phyloP scores from a whole-genome alignment of 371 early-diverging fungal genomes.

The Mucor irregularis region DNA sequence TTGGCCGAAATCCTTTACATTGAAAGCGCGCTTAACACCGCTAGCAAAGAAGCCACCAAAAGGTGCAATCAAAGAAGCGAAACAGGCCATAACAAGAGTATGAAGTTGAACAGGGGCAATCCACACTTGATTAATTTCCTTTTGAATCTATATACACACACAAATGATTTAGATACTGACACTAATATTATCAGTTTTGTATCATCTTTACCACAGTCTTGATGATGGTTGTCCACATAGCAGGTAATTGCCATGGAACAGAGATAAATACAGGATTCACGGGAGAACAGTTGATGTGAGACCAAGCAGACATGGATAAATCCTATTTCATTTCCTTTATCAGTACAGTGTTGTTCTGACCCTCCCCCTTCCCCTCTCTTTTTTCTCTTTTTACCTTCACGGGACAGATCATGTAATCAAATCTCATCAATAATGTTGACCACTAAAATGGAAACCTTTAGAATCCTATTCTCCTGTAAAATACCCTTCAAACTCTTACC shows the following conservation, averaged over 20 bases:
- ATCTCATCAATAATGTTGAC: slow-evolving; percentile 55
- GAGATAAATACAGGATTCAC: slow-evolving; percentile 49
- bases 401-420: slow-evolving; percentile 87
- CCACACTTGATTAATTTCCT: slow-evolving; percentile 31
- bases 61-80: slow-evolving; percentile 98
- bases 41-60: slow-evolving; percentile 99
- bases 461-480: not conserved
- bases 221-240: slow-evolving; percentile 20
- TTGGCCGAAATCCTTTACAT: slow-evolving; percentile 98
- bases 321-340: slow-evolving; percentile 38
- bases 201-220: slow-evolving; percentile 26
- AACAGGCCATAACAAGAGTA: slow-evolving; percentile 85
- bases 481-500: slow-evolving; percentile 42
- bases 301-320: slow-evolving; percentile 49
- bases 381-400: slow-evolving; percentile 47
- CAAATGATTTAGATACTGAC: not conserved
- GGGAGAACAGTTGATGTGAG: slow-evolving; percentile 41
- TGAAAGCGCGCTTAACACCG: slow-evolving; percentile 97
- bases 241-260: slow-evolving; percentile 45
- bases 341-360: not conserved
- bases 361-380: slow-evolving; percentile 7
- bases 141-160: slow-evolving; percentile 14
- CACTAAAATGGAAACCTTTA: slow-evolving; percentile 24
- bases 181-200: not conserved
- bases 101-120: slow-evolving; percentile 90